A percentile compares a stretch with the other conserved stretches of the same genome.
Evolutionary conservation across 192 early-diverging fungal species (phyloP).

Genomic region (Oehlia diaphana): DNA sequence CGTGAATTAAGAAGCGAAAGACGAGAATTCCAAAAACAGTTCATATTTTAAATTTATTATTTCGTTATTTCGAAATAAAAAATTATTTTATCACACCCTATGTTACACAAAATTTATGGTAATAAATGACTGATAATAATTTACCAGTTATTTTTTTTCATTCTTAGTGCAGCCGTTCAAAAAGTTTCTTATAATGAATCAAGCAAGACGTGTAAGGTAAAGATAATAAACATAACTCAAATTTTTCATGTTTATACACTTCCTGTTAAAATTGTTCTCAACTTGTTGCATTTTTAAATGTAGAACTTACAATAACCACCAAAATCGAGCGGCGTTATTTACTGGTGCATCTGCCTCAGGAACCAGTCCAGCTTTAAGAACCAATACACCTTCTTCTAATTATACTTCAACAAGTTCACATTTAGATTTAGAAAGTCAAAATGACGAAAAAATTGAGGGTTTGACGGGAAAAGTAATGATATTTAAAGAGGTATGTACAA

Average conservation of each 20-base stretch:
- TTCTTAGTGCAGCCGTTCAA: no score
- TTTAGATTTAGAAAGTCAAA: conserved; percentile 30
- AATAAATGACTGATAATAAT: no score
- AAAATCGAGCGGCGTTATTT: neutral
- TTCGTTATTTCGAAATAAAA: no score
- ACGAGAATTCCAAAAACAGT: neutral
- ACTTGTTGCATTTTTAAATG: neutral
- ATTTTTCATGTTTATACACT: no score
- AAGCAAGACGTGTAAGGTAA: no score
- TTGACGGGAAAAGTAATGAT: conserved; percentile 27
- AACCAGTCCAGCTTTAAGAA: neutral
- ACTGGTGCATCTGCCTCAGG: neutral
- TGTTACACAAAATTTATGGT: no score
- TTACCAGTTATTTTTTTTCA: no score
- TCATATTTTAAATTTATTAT: neutral
- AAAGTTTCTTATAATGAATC: no score
- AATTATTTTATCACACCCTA: no score
- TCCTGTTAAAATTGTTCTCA: no score
- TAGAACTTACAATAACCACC: neutral
- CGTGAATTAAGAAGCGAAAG: neutral
- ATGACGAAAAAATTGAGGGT: conserved; percentile 26
- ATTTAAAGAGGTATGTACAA: conserved; percentile 19
- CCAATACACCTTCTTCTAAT: neutral
- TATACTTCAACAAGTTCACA: neutral
- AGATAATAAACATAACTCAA: no score